A percentile compares a stretch with the other conserved stretches of the same genome.
phyloP scores from a whole-genome alignment of 805 yeast species.

The Myxozyma lipomycoides region DNA sequence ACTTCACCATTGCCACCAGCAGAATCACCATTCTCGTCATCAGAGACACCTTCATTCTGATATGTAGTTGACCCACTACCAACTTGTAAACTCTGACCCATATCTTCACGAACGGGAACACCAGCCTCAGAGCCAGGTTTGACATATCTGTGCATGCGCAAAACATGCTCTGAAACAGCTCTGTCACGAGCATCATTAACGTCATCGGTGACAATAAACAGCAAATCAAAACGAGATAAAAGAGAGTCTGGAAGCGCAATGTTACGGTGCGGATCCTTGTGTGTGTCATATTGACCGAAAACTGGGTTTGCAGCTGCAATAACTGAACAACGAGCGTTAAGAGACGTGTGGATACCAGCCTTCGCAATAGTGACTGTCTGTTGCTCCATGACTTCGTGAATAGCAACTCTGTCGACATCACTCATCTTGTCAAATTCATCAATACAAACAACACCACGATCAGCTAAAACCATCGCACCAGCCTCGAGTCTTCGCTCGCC shows the following conservation, averaged over 20 bases:
- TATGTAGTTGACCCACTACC: constrained; percentile 47
- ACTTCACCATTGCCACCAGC: constrained; percentile 48
- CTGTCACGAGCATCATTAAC: constrained; percentile 81
- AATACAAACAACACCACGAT: constrained; percentile 94
- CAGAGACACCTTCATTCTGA: constrained; percentile 60
- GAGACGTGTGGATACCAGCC: constrained; percentile 95
- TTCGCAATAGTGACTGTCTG: constrained; percentile 97
- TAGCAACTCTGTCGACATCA: constrained; percentile 94
- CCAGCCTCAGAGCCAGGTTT: constrained; percentile 90
- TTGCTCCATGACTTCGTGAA: constrained; percentile 99
- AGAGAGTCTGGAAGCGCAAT: constrained; percentile 96
- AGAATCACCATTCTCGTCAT: constrained; percentile 46
- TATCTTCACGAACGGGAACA: constrained; percentile 80
- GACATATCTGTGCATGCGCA: constrained; percentile 85
- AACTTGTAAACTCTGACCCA: constrained; percentile 66
- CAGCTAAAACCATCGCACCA: constrained; percentile 99
- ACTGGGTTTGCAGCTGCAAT: constrained; percentile 98
- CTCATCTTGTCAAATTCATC: constrained; percentile 99
- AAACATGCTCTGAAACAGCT: constrained; percentile 85
- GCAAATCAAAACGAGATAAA: constrained; percentile 90
- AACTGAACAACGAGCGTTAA: constrained; percentile 94
- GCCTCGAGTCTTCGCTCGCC: constrained; percentile 96
- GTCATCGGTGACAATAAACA: constrained; percentile 95
- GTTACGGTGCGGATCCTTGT: constrained; percentile 92
- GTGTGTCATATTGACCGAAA: constrained; percentile 92